Evolutionary conservation across 768 basidiomycete species (phyloP).

Genomic region (Boletus fagicola): DNA sequence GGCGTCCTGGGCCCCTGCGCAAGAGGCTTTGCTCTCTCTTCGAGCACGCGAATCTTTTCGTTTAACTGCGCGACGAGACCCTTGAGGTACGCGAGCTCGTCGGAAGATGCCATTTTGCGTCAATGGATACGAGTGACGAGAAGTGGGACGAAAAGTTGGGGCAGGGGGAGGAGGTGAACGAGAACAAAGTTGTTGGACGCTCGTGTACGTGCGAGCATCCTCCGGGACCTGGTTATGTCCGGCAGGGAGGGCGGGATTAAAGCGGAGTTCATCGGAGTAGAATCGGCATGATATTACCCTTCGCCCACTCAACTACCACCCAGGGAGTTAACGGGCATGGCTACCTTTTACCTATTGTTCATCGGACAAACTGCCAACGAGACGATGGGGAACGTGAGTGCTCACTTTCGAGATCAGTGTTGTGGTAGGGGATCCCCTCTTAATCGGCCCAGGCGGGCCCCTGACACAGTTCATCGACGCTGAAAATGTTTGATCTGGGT

Average conservation of each 20-base stretch:
- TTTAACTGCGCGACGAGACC: conserved; percentile 85
- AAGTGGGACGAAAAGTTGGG: neutral
- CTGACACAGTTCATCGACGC: neutral
- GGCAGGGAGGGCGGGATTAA: conserved; percentile 14
- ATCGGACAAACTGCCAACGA: too few relatives aligned
- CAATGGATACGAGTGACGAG: neutral
- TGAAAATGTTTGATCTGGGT: neutral
- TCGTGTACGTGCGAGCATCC: conserved; percentile 1
- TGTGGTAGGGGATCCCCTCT: neutral
- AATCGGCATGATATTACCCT: neutral
- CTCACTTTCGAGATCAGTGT: neutral
- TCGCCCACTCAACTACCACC: neutral
- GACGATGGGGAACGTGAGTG: neutral
- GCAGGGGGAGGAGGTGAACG: neutral
- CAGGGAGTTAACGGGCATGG: neutral
- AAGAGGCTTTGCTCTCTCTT: conserved; percentile 59
- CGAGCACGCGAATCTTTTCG: conserved; percentile 81
- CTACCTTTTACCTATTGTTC: neutral
- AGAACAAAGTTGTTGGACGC: neutral
- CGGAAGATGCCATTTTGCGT: conserved; percentile 55
- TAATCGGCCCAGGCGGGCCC: too few relatives aligned
- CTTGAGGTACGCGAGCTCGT: conserved; percentile 95
- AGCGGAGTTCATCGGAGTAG: conserved; percentile 24
- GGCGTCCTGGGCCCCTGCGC: conserved; percentile 51
- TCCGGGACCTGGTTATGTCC: conserved; percentile 2